Base-by-base conservation (phyloP, 179 eudicot species). In the Amaranthus tricolor region DNA sequence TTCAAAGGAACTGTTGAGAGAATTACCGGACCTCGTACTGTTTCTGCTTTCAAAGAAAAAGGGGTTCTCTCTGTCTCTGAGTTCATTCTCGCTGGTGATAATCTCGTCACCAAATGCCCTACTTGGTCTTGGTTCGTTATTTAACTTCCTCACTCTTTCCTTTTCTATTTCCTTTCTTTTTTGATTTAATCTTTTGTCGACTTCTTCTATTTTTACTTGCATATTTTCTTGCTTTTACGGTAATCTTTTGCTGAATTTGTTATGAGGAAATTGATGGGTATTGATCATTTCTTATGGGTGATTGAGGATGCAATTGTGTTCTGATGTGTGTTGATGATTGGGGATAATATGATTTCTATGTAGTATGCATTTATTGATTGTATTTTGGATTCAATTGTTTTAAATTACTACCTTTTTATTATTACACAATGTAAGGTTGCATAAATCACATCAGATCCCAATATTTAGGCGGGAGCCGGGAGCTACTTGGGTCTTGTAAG, bases 101-200 rank as follows among this genome's bases (percentile, higher is more conserved):
- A 95, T 79, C 97, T 95, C 70, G 97, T 95, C 70, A 89, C 97
- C 67, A 95, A 93, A 78, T 95, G 99, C 83, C 99, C 99, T 70
- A 95, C 99, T 67, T 95, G 99, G 99, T 93, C 99, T 44, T 95
- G 99, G 99, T 94, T 31, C 40, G 40, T 31, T 31, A 31, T 31
- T 31, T 31, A 31, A 86, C 47, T 44, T 66, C 17, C 56, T 49
- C 0, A 3, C 11, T 40, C 8, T 6, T 1, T 52, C 11, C 14
- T 4, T 24, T 17, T 75, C 45, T 48, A 3, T 31, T 3, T 20
- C 40, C 47, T 19, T 15, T 17, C 13, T 1, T 54, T 9, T 20
- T 71, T 68, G 51, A 54, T 58, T 64, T 6, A 51, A 44, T 8
- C 61, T 55, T 0, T 6, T 71, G 44, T 61, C 31, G 1, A 11